Evolutionary conservation across 768 basidiomycete genomes (phyloP), one percentile per base, ranked within the genome.

Genomic region (Boletus edulis): DNA sequence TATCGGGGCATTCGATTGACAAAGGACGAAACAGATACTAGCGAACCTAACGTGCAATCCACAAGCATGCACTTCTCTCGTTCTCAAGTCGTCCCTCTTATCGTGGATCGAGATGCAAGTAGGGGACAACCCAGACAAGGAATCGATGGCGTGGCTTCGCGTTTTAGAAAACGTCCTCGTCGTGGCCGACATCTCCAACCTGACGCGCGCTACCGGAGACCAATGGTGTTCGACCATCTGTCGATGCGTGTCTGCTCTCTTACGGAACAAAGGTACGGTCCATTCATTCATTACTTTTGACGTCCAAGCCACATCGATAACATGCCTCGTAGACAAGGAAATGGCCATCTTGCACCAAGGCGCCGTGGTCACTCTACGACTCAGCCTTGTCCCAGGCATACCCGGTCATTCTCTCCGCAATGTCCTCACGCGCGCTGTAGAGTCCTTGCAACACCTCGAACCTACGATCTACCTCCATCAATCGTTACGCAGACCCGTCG

Each of bases 71-170:
- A 82, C 78, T 12, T 87, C 87, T 0, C 76, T 96, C 41, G 72
- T 93, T 12, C 75, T 91, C 47, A 86, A 86, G 60, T 85, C 86
- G 0, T 80, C 82, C 1, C 75, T 95, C 9, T 72, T 96, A 3
- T 71, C 85, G 0, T 98, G 94, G 94, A 83, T 95, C 24, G 85
- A 89, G 65, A 83, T 89, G 72, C 89, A 91, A 62, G 63, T 90
- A 10, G 43, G 46, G 35, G 51, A 57, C 13, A 51, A 24, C 3
- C 22, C 42, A 1, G 55, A 60, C n/a, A 71, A 68, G 0, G 81
- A 84, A 56, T 71, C 72, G 10, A 62, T 85, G 13, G 81, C 80
- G 5, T 91, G 87, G 86, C 71, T 81, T 29, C 83, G 79, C 49
- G 81, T 88, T 42, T 60, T 89, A 3, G 84, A 85, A 55, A 89